A percentile compares a stretch with the other conserved stretches of the same genome.
Evolutionary conservation across 2,329 filamentous ascomycete species (phyloP).

Genomic region (Fusarium piperis): DNA sequence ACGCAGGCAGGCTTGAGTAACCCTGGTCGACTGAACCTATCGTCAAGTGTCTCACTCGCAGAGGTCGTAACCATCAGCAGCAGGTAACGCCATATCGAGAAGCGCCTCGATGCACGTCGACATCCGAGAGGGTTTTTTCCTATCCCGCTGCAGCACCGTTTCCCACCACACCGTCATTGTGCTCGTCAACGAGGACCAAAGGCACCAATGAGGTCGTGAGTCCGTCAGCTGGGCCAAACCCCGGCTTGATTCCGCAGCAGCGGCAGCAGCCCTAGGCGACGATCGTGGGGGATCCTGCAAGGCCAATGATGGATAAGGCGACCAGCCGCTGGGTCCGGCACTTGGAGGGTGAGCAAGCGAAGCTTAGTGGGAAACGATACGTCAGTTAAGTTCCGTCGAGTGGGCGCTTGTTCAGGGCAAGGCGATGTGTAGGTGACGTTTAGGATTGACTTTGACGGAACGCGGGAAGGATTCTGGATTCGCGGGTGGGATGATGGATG

Average conservation of each 20-base stretch:
- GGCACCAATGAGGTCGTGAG: background rate
- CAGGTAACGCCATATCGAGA: background rate
- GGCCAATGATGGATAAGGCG: constrained; percentile 6
- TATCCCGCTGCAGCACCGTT: background rate
- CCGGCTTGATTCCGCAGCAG: background rate
- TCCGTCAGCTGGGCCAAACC: background rate
- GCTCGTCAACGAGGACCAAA: background rate
- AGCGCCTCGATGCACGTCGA: background rate
- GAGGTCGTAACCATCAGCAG: background rate
- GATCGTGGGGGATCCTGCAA: background rate
- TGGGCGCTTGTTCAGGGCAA: background rate
- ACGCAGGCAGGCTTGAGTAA: background rate
- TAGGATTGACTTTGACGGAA: background rate
- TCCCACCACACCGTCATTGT: constrained; percentile 1
- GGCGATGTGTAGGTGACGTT: background rate
- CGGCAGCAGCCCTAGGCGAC: background rate
- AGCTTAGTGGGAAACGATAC: constrained; percentile 27
- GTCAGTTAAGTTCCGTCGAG: constrained; percentile 14
- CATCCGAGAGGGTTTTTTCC: background rate
- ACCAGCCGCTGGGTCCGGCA: background rate
- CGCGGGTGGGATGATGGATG: background rate
- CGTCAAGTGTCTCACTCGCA: background rate
- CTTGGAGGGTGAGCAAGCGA: constrained; percentile 5
- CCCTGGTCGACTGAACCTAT: background rate
- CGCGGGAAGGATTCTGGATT: background rate